A percentile compares a stretch with the other conserved stretches of the same genome.
phyloP scores from a whole-genome alignment of 768 basidiomycete species.

The Hygrocybe coccinea region DNA sequence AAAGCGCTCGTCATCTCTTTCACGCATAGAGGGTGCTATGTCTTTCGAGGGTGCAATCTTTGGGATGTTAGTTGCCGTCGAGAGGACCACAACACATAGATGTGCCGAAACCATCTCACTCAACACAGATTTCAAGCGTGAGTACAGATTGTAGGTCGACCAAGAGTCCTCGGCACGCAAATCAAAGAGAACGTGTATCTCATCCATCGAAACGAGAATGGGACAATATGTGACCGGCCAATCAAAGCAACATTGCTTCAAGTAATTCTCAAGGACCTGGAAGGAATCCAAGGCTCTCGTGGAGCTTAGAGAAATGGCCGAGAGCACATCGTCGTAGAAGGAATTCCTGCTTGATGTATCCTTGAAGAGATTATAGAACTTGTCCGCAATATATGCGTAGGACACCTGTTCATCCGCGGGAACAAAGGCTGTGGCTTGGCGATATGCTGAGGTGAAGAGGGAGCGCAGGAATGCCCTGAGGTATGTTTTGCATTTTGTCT shows the following conservation, averaged over 20 bases:
- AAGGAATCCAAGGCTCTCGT: not conserved
- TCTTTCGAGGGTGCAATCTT: slow-evolving; percentile 1
- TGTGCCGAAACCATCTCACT: not conserved
- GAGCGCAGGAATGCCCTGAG: slow-evolving; percentile 1
- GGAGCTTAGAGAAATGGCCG: not conserved
- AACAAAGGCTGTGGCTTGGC: not conserved
- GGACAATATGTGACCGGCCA: not conserved
- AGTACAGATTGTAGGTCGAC: not conserved
- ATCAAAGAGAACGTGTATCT: slow-evolving; percentile 3
- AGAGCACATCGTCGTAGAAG: not conserved
- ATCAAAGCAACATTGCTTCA: slow-evolving; percentile 5
- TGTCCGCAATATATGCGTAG: not conserved
- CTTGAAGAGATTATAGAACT: slow-evolving; percentile 2
- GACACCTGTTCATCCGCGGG: not conserved
- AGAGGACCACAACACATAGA: slow-evolving; percentile 2
- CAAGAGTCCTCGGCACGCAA: not conserved
- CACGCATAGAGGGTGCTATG: slow-evolving; percentile 4
- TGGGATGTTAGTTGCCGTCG: slow-evolving; percentile 5
- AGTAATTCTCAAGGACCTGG: not conserved
- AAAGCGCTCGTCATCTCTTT: not conserved
- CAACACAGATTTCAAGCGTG: slow-evolving; percentile 7
- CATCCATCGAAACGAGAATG: slow-evolving; percentile 6
- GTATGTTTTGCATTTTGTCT: slow-evolving; percentile 1
- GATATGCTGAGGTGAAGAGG: not conserved
- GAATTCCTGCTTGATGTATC: not conserved